Evolutionary conservation across 805 yeast genomes (phyloP), one percentile per base, ranked within the genome.

Genomic region (Candida suzukii): DNA sequence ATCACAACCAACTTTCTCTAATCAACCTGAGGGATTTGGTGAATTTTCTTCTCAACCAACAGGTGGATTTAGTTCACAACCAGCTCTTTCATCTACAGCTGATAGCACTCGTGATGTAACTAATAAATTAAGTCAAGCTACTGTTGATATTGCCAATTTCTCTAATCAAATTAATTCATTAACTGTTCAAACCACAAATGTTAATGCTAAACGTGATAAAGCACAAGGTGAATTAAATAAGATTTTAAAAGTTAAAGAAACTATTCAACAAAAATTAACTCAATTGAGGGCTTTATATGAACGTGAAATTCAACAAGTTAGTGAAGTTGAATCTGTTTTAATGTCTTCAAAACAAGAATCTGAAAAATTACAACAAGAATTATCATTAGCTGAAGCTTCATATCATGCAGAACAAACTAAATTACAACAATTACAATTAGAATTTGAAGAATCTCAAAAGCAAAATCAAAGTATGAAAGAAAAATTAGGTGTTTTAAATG

Each of bases 111-210:
- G 70, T 6, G 85, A 75, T n/a, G 71, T 81, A 1, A 73, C 86
- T 1, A 78, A 80, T 24, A 78, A 81, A 53, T 66, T 88, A 38
- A 78, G 95, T 1, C 75, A 76, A 45, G 91, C 95, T 4, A 78
- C 93, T 7, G 75, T 88, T 7, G 96, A 87, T 51, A 74, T 88
- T 58, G 96, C 95, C 14, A 87, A 90, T 51, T 70, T 85, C 33
- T 83, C 95, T 0, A 86, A 82, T 51, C 96, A 90, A 64, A 81
- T 87, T 48, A 78, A 78, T 47, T 83, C 95, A 0, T 67, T 91
- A 48, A 74, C 88, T 1, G 63, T 72, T 19, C 96, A 88, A 60
- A 85, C 95, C 2, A 68, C 84, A 1, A 73, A 71, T 14, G 70
- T 84, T 25, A 80, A 80, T 45, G 83, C 76, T 19, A 84, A 84